Conservation (phyloP, 768 basidiomycete genomes). For the Phylloporus sp. region DNA sequence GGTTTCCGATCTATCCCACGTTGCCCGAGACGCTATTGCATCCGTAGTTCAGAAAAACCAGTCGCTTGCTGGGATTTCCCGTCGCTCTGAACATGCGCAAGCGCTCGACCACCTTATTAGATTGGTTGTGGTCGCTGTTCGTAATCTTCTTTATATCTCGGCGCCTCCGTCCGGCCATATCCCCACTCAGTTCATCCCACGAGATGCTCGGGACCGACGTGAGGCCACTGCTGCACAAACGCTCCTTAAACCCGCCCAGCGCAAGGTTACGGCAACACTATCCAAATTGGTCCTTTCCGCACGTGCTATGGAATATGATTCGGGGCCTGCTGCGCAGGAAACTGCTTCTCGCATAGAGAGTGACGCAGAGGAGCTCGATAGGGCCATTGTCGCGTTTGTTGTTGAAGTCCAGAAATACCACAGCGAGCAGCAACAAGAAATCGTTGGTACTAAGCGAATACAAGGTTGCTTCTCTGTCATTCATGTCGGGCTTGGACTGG, state of each 20-base stretch:
- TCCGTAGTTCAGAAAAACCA: constrained; percentile 56
- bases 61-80: constrained; percentile 39
- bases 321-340: constrained; percentile 54
- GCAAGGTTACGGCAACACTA: constrained; percentile 83
- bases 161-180: constrained; percentile 58
- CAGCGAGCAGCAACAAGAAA: constrained; percentile 24
- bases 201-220: constrained; percentile 42
- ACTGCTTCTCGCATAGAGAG: constrained; percentile 67
- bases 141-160: constrained; percentile 69
- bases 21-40: constrained; percentile 55
- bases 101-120: constrained; percentile 61
- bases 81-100: constrained; percentile 50
- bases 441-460: constrained; percentile 44
- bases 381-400: constrained; percentile 64
- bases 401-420: constrained; percentile 62
- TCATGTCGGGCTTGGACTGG: constrained; percentile 70
- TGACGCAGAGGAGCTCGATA: constrained; percentile 72
- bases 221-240: constrained; percentile 45
- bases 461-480: constrained; percentile 55
- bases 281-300: constrained; percentile 87
- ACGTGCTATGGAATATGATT: constrained; percentile 84
- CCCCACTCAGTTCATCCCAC: constrained; percentile 49
- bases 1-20: constrained; percentile 56
- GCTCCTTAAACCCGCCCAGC: constrained; percentile 71
- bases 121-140: constrained; percentile 63